A percentile compares a stretch with the other conserved stretches of the same genome.
Conservation (phyloP, 148 eudicot species). For the Silene latifolia region DNA sequence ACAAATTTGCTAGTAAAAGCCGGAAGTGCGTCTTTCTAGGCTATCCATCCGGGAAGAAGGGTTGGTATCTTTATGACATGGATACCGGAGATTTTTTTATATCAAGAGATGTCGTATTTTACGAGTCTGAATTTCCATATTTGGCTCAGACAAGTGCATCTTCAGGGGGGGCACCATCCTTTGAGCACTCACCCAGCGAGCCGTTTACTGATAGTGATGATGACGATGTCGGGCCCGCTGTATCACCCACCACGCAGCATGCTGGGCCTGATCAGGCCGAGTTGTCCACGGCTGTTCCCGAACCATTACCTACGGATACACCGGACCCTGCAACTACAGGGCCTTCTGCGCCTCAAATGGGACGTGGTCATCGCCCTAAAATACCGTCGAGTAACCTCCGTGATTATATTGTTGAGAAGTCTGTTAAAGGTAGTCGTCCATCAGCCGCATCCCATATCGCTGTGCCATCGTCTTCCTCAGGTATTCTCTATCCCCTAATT, state of each 20-base stretch:
- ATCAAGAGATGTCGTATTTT: neutral
- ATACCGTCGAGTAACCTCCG: neutral
- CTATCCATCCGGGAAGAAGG: neutral
- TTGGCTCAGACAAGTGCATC: neutral
- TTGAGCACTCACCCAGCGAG: neutral
- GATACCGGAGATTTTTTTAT: neutral
- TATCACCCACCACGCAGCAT: too few species aligned
- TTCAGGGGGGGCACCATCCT: neutral
- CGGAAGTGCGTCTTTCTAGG: neutral
- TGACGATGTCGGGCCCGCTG: too few species aligned
- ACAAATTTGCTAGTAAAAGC: too few species aligned
- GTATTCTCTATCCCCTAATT: neutral
- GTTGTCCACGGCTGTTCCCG: too few species aligned
- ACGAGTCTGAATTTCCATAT: neutral
- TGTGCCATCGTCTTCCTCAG: neutral
- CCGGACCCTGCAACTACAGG: neutral
- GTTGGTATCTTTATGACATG: neutral
- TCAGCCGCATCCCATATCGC: neutral
- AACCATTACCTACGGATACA: neutral
- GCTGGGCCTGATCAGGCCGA: too few species aligned
- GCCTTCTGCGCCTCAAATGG: neutral
- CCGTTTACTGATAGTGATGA: neutral
- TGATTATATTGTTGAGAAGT: neutral
- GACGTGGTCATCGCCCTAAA: neutral
- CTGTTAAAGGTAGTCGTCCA: neutral